phyloP scores from a whole-genome alignment of 2,329 filamentous ascomycete genomes.

The Emydomyces testavorans region DNA sequence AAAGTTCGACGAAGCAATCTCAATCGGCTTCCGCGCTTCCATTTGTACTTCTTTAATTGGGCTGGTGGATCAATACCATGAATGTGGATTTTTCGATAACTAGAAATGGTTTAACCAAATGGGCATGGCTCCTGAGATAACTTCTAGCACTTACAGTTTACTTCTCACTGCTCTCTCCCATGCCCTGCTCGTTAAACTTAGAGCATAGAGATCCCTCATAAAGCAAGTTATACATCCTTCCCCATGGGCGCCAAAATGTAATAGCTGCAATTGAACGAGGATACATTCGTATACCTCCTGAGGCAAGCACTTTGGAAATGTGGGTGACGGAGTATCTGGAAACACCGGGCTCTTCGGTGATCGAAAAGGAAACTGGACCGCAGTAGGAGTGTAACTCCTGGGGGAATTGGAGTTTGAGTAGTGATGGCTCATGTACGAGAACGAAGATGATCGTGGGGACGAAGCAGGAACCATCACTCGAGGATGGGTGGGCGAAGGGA shows the following conservation, averaged over 20 bases:
- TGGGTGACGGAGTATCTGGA: conserved; percentile 17
- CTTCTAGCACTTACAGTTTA: conserved; percentile 36
- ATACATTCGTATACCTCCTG: conserved; percentile 46
- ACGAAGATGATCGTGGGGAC: conserved; percentile 21
- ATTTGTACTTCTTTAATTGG: conserved; percentile 39
- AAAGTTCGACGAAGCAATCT: conserved; percentile 46
- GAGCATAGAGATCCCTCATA: conserved; percentile 42
- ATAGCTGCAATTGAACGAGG: conserved; percentile 38
- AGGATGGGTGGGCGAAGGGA: conserved; percentile 11
- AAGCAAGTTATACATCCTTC: conserved; percentile 44
- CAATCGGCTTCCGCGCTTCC: conserved; percentile 41
- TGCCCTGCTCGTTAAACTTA: conserved; percentile 44
- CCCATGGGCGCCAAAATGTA: conserved; percentile 29
- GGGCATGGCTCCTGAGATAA: not conserved
- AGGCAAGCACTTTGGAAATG: conserved; percentile 39
- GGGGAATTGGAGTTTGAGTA: conserved; percentile 26
- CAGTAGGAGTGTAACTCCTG: conserved; percentile 31
- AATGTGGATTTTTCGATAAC: conserved; percentile 42
- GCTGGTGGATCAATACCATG: conserved; percentile 37
- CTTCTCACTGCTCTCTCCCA: conserved; percentile 45
- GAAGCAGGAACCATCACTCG: conserved; percentile 20
- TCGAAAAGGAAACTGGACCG: conserved; percentile 26
- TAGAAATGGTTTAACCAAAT: conserved; percentile 19
- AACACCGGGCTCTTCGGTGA: conserved; percentile 24
- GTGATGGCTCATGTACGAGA: conserved; percentile 22